A percentile compares a stretch with the other conserved stretches of the same genome.
phyloP scores from a whole-genome alignment of 2,329 filamentous ascomycete species.

The Scopulariopsis brevicaulis region DNA sequence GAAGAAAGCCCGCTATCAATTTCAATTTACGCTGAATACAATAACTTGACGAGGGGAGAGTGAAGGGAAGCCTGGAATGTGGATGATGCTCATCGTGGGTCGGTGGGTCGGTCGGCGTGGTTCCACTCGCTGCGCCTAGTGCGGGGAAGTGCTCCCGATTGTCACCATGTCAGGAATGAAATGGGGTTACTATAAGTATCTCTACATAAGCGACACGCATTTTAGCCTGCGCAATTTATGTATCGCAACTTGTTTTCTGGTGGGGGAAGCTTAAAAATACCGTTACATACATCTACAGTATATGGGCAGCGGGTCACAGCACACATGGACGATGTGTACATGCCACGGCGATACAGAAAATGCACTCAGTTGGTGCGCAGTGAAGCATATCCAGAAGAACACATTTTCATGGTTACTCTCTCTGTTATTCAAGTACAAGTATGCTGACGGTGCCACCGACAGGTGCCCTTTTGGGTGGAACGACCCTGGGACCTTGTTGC shows the following conservation, averaged over 20 bases:
- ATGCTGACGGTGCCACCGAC: too few relatives aligned
- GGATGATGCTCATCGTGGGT: not conserved
- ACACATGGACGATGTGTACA: not conserved
- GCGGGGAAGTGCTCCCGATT: not conserved
- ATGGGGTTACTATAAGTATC: not conserved
- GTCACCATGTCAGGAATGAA: not conserved
- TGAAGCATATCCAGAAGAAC: too few relatives aligned
- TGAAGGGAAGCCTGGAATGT: not conserved
- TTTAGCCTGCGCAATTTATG: not conserved
- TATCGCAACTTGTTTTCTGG: not conserved
- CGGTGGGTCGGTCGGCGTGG: not conserved
- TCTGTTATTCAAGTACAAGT: too few relatives aligned
- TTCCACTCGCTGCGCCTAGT: not conserved
- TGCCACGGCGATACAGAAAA: too few relatives aligned
- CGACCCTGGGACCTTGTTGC: too few relatives aligned
- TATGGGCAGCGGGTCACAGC: not conserved
- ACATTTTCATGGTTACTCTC: too few relatives aligned
- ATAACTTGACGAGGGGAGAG: not conserved
- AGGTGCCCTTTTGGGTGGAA: too few relatives aligned
- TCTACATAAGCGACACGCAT: not conserved
- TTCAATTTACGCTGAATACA: not conserved
- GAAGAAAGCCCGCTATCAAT: not conserved
- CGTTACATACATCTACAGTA: not conserved
- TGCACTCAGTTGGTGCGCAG: too few relatives aligned
- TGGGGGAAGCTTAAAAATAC: not conserved